Evolutionary conservation across 495 filamentous ascomycete species (phyloP).

Genomic region (Trichoderma orchidacearum): DNA sequence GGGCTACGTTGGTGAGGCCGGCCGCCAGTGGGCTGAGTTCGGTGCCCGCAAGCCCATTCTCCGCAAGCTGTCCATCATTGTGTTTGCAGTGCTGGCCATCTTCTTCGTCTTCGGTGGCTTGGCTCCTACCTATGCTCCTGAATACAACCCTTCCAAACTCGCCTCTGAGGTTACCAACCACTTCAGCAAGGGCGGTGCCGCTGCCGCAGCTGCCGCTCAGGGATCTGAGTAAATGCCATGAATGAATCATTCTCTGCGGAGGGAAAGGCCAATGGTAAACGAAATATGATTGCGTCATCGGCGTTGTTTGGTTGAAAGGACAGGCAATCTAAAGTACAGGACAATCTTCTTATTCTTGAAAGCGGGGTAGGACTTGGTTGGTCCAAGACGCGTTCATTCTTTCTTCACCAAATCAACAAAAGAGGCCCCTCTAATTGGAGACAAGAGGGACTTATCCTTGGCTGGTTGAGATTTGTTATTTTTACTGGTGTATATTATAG

Average conservation of each 20-base stretch:
- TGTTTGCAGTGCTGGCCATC: slow-evolving; percentile 36
- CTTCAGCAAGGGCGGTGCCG: slow-evolving; percentile 15
- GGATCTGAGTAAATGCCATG: slow-evolving; percentile 3
- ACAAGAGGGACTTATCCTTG: slow-evolving; percentile 1
- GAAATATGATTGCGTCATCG: background rate
- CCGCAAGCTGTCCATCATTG: slow-evolving; percentile 63
- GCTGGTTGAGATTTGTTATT: background rate
- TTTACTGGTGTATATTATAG: slow-evolving; percentile 4
- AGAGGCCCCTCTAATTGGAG: background rate
- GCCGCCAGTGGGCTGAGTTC: slow-evolving; percentile 76
- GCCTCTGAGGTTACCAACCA: slow-evolving; percentile 32
- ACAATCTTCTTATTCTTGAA: slow-evolving; percentile 1
- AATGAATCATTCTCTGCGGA: background rate
- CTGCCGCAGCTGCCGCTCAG: background rate
- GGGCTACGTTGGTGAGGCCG: slow-evolving; percentile 55
- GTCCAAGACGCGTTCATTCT: background rate
- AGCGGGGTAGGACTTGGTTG: background rate
- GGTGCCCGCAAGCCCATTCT: slow-evolving; percentile 58
- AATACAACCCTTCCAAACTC: slow-evolving; percentile 30
- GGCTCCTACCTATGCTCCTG: slow-evolving; percentile 31
- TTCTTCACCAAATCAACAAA: background rate
- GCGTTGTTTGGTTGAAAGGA: background rate
- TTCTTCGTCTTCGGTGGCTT: slow-evolving; percentile 54
- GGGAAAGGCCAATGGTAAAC: slow-evolving; percentile 6
- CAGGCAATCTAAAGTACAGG: background rate